These are phyloP conservation scores for Peterozyma xylosa DNA, from an alignment of 805 yeast genomes.

Conservation along the genomic window DNA sequence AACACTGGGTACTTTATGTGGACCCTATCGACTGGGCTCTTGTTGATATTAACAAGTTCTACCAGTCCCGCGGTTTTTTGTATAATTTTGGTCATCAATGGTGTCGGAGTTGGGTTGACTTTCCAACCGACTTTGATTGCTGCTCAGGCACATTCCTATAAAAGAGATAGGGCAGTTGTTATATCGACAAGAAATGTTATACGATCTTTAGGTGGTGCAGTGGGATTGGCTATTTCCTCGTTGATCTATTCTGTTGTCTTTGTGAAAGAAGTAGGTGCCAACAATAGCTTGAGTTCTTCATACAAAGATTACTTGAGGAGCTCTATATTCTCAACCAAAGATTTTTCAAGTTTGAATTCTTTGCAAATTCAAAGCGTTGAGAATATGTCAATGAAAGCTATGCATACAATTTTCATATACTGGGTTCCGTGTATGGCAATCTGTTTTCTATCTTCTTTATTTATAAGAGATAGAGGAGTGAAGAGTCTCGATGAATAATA, in stretches of 20 bases:
- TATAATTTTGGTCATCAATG: slow-evolving; percentile 26
- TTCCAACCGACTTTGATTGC: slow-evolving; percentile 54
- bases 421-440: slow-evolving; percentile 27
- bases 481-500: slow-evolving; percentile 27
- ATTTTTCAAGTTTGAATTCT: slow-evolving; percentile 11
- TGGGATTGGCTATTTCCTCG: slow-evolving; percentile 42
- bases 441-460: slow-evolving; percentile 22
- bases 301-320: slow-evolving; percentile 15
- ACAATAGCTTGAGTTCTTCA: slow-evolving; percentile 5
- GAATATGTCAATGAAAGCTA: slow-evolving; percentile 24
- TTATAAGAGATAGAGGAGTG: slow-evolving; percentile 28
- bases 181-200: slow-evolving; percentile 49
- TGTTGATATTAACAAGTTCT: slow-evolving; percentile 24
- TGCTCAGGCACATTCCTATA: slow-evolving; percentile 41
- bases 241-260: slow-evolving; percentile 20
- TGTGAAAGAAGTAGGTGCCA: slow-evolving; percentile 8
- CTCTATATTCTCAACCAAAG: slow-evolving; percentile 20
- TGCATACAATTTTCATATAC: slow-evolving; percentile 26
- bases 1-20: slow-evolving; percentile 33
- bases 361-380: slow-evolving; percentile 17
- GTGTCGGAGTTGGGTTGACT: slow-evolving; percentile 39
- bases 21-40: slow-evolving; percentile 31
- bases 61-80: slow-evolving; percentile 26
- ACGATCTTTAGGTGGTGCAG: slow-evolving; percentile 55
- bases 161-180: slow-evolving; percentile 50